These are phyloP conservation scores for Marsdenia floribunda DNA, from an alignment of 257 asterid species.

Conservation along the genomic window DNA sequence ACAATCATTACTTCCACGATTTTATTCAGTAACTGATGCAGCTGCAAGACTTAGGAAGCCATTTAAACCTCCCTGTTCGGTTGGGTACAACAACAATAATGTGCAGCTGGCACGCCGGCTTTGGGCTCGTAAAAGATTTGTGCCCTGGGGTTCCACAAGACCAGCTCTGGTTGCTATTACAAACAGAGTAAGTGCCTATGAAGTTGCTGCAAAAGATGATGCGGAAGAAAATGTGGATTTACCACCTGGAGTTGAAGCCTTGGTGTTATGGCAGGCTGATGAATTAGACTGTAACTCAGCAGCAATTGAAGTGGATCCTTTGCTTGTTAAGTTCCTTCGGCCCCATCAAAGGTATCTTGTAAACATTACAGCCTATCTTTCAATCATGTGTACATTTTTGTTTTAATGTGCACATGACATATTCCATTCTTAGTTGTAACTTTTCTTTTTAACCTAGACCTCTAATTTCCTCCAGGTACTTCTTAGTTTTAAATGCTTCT, in stretches of 20 bases:
- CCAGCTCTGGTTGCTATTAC: slow-evolving; percentile 63
- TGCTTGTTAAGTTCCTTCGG: slow-evolving; percentile 89
- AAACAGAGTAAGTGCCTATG: slow-evolving; percentile 43
- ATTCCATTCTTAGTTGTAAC: background rate
- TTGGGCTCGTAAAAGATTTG: slow-evolving; percentile 83
- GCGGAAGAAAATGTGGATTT: slow-evolving; percentile 44
- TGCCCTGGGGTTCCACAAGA: slow-evolving; percentile 90
- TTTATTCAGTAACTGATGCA: slow-evolving; percentile 65
- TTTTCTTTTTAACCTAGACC: background rate
- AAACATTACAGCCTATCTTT: background rate
- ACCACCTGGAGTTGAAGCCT: slow-evolving; percentile 83
- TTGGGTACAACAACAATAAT: slow-evolving; percentile 62
- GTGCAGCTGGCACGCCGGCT: slow-evolving; percentile 74
- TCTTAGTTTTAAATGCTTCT: background rate
- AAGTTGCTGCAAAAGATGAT: slow-evolving; percentile 36
- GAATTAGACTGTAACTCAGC: slow-evolving; percentile 36
- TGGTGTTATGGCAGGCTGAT: slow-evolving; percentile 85
- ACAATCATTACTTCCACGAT: slow-evolving; percentile 83
- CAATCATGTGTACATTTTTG: background rate
- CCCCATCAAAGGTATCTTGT: slow-evolving; percentile 84
- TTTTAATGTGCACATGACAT: too few relatives aligned
- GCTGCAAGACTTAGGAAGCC: slow-evolving; percentile 69
- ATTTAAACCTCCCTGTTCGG: slow-evolving; percentile 77
- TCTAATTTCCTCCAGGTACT: background rate
- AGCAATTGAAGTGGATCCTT: slow-evolving; percentile 59